phyloP scores from a whole-genome alignment of 441 rosid species.

The Adansonia madagascariensis region DNA sequence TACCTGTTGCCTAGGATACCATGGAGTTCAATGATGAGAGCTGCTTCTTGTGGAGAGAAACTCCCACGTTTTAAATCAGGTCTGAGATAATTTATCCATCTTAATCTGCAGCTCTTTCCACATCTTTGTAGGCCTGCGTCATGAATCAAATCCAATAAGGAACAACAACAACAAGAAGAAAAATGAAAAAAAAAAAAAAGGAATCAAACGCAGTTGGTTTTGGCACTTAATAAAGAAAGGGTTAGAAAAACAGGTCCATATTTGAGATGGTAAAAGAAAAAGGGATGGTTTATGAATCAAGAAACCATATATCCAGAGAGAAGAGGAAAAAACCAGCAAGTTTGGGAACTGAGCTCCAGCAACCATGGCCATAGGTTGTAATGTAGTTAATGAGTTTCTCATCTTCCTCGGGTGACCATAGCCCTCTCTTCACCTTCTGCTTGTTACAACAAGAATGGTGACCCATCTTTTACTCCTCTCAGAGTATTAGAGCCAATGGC shows the following conservation, averaged over 20 bases:
- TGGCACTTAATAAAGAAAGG: background rate
- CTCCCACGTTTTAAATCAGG: constrained; percentile 98
- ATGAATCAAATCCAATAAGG: constrained; percentile 13
- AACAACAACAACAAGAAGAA: background rate
- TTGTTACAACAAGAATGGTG: constrained; percentile 98
- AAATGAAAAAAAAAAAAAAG: background rate
- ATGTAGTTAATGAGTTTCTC: constrained; percentile 92
- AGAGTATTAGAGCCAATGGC: constrained; percentile 32
- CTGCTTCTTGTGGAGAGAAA: constrained; percentile 94
- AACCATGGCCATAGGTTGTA: constrained; percentile 90
- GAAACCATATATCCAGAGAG: constrained; percentile 8
- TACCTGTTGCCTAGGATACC: constrained; percentile 94
- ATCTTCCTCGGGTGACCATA: constrained; percentile 99
- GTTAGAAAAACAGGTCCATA: background rate
- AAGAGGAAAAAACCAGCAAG: constrained; percentile 61
- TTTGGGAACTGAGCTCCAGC: constrained; percentile 98
- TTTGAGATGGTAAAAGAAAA: background rate
- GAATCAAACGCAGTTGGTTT: constrained; percentile 18
- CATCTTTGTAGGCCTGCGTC: constrained; percentile 84
- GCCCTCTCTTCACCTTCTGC: constrained; percentile 97
- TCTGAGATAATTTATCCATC: constrained; percentile 93
- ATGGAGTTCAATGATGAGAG: constrained; percentile 93
- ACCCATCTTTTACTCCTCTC: constrained; percentile 61
- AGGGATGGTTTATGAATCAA: background rate
- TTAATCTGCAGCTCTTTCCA: constrained; percentile 94